Evolutionary conservation across 2,329 filamentous ascomycete genomes (phyloP).

Genomic region (Chaetomiaceae sp.): DNA sequence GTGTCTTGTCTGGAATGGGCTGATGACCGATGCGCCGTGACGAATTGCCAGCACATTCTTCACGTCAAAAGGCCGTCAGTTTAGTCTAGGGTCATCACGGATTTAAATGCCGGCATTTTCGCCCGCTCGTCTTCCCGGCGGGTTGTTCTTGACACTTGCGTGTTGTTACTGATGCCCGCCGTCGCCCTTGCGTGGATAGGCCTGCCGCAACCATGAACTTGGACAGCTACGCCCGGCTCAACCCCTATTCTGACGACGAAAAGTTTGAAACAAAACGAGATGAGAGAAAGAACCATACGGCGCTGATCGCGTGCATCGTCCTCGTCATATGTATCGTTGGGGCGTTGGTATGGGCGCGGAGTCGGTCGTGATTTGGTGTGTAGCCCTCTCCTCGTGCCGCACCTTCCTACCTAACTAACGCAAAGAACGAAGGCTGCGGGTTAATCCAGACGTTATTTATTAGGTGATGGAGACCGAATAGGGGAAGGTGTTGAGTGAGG

Average conservation of each 20-base stretch:
- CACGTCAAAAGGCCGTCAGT: no score
- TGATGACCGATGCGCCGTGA: neutral
- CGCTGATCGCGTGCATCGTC: conserved; percentile 7
- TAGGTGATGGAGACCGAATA: no score
- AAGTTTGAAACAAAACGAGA: conserved; percentile 4
- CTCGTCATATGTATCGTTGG: neutral
- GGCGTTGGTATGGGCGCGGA: neutral
- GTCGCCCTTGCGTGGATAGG: no score
- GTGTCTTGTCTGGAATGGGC: neutral
- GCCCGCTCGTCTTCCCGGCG: no score
- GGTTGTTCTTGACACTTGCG: no score
- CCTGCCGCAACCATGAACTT: conserved; percentile 21
- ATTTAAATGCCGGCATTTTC: no score
- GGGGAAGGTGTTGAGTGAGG: no score
- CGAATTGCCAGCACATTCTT: neutral
- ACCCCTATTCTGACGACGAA: conserved; percentile 21
- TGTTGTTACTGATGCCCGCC: no score
- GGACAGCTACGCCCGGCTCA: conserved; percentile 24
- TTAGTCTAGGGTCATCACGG: no score
- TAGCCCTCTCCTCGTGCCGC: neutral
- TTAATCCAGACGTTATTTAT: no score
- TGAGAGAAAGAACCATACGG: neutral
- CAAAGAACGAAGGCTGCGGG: no score
- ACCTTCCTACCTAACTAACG: neutral
- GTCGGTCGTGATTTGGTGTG: neutral